Evolutionary conservation across 257 asterid species (phyloP).

Genomic region (Rhazya stricta): DNA sequence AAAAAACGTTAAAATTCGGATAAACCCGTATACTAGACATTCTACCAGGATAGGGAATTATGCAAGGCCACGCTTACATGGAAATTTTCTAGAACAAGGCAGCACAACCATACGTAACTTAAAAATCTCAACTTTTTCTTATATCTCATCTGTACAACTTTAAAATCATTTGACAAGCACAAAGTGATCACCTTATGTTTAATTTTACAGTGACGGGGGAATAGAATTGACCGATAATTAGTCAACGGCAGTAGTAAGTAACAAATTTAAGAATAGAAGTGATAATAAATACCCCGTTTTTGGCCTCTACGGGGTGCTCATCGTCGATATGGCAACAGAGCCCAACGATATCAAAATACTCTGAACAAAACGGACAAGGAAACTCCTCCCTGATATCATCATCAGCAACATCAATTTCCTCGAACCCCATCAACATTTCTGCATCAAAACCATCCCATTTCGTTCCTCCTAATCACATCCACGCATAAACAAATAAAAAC

Average conservation of each 20-base stretch:
- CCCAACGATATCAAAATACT: conserved; percentile 68
- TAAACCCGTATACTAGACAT: neutral
- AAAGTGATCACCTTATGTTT: neutral
- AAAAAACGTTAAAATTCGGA: neutral
- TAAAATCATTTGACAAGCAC: neutral
- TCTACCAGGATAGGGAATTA: neutral
- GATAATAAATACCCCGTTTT: conserved; percentile 50
- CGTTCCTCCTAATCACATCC: conserved; percentile 33
- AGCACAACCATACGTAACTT: neutral
- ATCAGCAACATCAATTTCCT: conserved; percentile 62
- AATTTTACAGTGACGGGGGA: neutral
- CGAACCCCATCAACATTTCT: conserved; percentile 78
- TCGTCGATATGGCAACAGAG: conserved; percentile 87
- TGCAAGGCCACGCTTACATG: neutral
- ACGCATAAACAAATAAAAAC: conserved; percentile 1
- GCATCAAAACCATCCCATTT: conserved; percentile 66
- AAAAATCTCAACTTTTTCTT: neutral
- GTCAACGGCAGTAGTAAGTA: neutral
- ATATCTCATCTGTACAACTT: neutral
- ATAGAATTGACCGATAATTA: neutral
- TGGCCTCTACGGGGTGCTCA: conserved; percentile 82
- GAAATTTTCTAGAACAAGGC: neutral
- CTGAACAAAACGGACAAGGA: conserved; percentile 79
- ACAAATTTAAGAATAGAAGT: neutral
- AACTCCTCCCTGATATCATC: conserved; percentile 70